Evolutionary conservation across 257 asterid species (phyloP).

Genomic region (Nicotiana attenuata): DNA sequence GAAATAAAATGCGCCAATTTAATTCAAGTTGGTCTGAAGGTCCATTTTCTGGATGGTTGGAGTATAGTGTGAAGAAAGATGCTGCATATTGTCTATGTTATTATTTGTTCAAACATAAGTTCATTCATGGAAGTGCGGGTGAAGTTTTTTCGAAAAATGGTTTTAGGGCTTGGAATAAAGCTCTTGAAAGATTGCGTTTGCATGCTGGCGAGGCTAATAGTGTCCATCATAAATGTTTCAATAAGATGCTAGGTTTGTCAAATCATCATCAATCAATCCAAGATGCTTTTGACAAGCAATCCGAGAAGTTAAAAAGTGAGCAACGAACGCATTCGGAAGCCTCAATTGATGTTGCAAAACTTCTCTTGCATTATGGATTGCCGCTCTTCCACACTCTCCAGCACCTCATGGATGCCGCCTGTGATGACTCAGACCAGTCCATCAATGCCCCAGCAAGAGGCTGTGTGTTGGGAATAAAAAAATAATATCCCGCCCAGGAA

Average conservation of each 20-base stretch:
- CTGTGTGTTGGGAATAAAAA: too few species aligned
- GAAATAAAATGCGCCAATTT: not conserved
- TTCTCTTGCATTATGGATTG: not conserved
- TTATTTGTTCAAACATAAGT: not conserved
- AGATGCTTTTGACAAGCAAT: not conserved
- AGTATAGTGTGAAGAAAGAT: not conserved
- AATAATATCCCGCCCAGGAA: too few species aligned
- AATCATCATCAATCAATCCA: not conserved
- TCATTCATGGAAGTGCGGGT: not conserved
- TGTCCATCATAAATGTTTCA: not conserved
- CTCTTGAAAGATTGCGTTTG: not conserved
- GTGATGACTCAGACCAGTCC: slow-evolving; percentile 9
- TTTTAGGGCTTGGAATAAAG: not conserved
- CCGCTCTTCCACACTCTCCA: not conserved
- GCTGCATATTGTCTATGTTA: not conserved
- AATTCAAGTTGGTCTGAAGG: not conserved
- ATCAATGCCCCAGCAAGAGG: slow-evolving; percentile 34
- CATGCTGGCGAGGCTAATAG: not conserved
- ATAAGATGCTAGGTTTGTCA: not conserved
- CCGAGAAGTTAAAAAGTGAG: not conserved
- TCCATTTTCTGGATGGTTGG: not conserved
- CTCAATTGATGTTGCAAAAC: not conserved
- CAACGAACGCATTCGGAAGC: not conserved
- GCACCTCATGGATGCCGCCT: not conserved
- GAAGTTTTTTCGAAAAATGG: not conserved